Percentiles rank a stretch among this genome's conserved stretches.
phyloP scores from a whole-genome alignment of 345 rosid genomes.

The Capsella bursapastoris region DNA sequence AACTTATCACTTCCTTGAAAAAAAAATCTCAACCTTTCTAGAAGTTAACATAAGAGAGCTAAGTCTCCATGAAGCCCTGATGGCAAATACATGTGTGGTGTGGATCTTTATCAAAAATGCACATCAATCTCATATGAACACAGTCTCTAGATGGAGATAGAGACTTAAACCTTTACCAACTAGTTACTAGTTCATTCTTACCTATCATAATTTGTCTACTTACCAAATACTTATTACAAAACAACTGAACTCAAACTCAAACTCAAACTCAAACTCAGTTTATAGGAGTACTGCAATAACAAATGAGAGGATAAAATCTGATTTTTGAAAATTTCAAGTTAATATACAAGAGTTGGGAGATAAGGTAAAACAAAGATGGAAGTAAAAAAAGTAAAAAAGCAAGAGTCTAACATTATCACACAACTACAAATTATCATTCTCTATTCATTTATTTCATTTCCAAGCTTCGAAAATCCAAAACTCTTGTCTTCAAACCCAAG shows the following conservation, averaged over 20 bases:
- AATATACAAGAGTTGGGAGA: conserved; percentile 11
- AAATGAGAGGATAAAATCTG: not conserved
- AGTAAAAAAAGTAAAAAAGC: not conserved
- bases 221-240: not conserved
- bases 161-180: not conserved
- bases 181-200: no score
- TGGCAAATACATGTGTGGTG: no score
- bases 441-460: conserved; percentile 57
- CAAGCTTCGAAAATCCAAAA: conserved; percentile 70
- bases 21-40: not conserved
- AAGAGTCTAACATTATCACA: conserved; percentile 15
- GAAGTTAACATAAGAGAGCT: not conserved
- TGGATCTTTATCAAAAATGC: not conserved
- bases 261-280: conserved; percentile 7
- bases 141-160: not conserved
- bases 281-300: conserved; percentile 2
- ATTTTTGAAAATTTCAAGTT: not conserved
- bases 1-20: conserved; percentile 15
- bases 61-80: not conserved
- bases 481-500: conserved; percentile 70
- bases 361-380: not conserved
- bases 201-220: not conserved
- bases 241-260: not conserved
- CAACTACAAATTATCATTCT: not conserved
- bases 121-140: not conserved